These are phyloP conservation scores for Fusarium sp. DNA, from an alignment of 2,329 filamentous ascomycete genomes.

Conservation along the genomic window DNA sequence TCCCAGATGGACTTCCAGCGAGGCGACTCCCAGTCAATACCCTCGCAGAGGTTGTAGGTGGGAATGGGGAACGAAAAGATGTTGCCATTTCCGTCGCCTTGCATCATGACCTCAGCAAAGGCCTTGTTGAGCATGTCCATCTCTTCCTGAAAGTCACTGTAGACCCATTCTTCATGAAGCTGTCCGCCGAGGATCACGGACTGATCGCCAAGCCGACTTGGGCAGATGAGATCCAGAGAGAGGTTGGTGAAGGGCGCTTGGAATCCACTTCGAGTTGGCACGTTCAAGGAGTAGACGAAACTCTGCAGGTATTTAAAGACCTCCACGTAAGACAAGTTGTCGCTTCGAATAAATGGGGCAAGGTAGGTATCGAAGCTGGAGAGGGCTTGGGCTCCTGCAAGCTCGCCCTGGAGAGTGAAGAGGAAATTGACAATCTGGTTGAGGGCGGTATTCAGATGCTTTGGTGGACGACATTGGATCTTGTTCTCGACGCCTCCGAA, in stretches of 20 bases:
- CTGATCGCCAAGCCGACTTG: constrained; percentile 27
- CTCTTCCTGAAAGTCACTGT: constrained; percentile 40
- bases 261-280: constrained; percentile 41
- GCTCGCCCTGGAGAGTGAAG: constrained; percentile 40
- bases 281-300: constrained; percentile 43
- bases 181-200: constrained; percentile 37
- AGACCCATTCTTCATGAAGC: constrained; percentile 26
- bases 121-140: constrained; percentile 43
- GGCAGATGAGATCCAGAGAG: constrained; percentile 37
- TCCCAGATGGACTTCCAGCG: constrained; percentile 41
- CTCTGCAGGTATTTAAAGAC: constrained; percentile 42
- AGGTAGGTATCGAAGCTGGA: constrained; percentile 43
- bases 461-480: constrained; percentile 40
- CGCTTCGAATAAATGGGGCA: constrained; percentile 36
- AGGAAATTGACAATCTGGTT: constrained; percentile 43
- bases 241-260: constrained; percentile 42
- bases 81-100: constrained; percentile 40
- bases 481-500: constrained; percentile 42
- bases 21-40: constrained; percentile 40
- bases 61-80: constrained; percentile 43
- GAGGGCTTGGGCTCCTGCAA: constrained; percentile 34
- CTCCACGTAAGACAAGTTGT: constrained; percentile 29
- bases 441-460: constrained; percentile 41
- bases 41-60: constrained; percentile 38
- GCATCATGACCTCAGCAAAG: constrained; percentile 43